Evolutionary conservation across 208 protist genomes (phyloP).

Genomic region (Leptomonas pyrrhocoris): DNA sequence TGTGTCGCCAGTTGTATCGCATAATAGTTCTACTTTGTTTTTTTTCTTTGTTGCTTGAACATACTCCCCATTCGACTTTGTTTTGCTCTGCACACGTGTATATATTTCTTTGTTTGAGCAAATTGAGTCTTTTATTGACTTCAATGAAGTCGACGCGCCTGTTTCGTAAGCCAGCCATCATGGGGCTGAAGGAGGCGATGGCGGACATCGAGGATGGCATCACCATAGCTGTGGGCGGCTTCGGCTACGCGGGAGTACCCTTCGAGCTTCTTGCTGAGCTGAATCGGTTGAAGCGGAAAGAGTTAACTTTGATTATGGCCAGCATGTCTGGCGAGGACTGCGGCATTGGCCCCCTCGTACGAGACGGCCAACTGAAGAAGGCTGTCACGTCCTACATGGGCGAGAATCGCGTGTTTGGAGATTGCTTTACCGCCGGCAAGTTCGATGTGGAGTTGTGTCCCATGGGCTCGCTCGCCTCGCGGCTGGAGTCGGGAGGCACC

Average conservation of each 20-base stretch:
- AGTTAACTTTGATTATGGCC: slow-evolving; percentile 90
- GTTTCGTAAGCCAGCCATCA: slow-evolving; percentile 33
- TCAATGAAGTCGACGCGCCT: slow-evolving; percentile 12
- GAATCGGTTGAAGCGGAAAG: slow-evolving; percentile 37
- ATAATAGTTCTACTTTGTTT: no score
- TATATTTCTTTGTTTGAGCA: not conserved
- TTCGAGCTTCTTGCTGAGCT: slow-evolving; percentile 88
- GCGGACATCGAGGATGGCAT: slow-evolving; percentile 43
- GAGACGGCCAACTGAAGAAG: slow-evolving; percentile 74
- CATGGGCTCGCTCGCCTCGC: slow-evolving; percentile 94
- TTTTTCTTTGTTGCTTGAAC: no score
- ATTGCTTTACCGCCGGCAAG: slow-evolving; percentile 91
- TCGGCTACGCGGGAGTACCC: slow-evolving; percentile 93
- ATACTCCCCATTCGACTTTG: no score
- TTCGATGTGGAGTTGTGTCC: slow-evolving; percentile 95
- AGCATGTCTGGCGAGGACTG: slow-evolving; percentile 93
- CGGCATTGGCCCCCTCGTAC: slow-evolving; percentile 90
- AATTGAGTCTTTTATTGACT: slow-evolving; percentile 2
- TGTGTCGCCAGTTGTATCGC: no score
- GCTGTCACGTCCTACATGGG: slow-evolving; percentile 93
- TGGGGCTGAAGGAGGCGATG: slow-evolving; percentile 55
- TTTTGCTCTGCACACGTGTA: not conserved
- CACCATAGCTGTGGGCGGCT: slow-evolving; percentile 84
- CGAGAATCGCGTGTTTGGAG: slow-evolving; percentile 93
- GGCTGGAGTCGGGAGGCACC: slow-evolving; percentile 90